Evolutionary conservation across 495 filamentous ascomycete genomes (phyloP).

Genomic region (Penicillium bovifimosum): DNA sequence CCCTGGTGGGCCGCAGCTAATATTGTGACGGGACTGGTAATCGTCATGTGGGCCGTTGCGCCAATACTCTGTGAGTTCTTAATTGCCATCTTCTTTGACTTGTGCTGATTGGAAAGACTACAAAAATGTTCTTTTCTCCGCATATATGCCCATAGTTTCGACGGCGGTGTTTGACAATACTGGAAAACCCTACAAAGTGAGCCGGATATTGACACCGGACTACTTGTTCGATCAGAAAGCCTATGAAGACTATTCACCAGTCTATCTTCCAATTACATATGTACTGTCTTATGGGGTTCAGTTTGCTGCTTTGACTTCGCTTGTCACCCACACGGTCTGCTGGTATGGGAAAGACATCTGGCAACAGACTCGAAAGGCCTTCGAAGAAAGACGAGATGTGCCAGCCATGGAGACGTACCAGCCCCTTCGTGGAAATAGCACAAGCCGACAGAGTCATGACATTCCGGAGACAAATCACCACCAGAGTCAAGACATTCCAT

Average conservation of each 20-base stretch:
- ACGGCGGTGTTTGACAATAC: slow-evolving; percentile 76
- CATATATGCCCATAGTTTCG: slow-evolving; percentile 72
- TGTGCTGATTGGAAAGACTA: slow-evolving; percentile 46
- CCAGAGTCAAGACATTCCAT: slow-evolving; percentile 12
- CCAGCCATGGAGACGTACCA: slow-evolving; percentile 22
- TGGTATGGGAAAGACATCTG: slow-evolving; percentile 29
- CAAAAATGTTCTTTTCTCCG: slow-evolving; percentile 66
- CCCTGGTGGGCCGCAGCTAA: slow-evolving; percentile 90
- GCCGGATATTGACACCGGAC: slow-evolving; percentile 65
- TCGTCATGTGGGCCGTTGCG: slow-evolving; percentile 78
- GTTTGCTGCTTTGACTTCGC: slow-evolving; percentile 70
- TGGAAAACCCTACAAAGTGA: slow-evolving; percentile 72
- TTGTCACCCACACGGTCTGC: slow-evolving; percentile 26
- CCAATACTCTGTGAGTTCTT: slow-evolving; percentile 52
- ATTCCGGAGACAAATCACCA: slow-evolving; percentile 13
- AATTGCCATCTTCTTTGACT: background rate
- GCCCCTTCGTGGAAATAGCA: slow-evolving; percentile 11
- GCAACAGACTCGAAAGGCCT: slow-evolving; percentile 25
- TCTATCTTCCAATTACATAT: slow-evolving; percentile 80
- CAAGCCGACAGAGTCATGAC: slow-evolving; percentile 9
- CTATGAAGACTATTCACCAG: slow-evolving; percentile 71
- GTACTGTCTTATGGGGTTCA: slow-evolving; percentile 76
- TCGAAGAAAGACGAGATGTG: slow-evolving; percentile 19
- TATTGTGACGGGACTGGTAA: slow-evolving; percentile 70
- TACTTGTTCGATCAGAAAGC: slow-evolving; percentile 69